phyloP scores from a whole-genome alignment of 2,329 filamentous ascomycete species.

The Emergomyces orientalis region DNA sequence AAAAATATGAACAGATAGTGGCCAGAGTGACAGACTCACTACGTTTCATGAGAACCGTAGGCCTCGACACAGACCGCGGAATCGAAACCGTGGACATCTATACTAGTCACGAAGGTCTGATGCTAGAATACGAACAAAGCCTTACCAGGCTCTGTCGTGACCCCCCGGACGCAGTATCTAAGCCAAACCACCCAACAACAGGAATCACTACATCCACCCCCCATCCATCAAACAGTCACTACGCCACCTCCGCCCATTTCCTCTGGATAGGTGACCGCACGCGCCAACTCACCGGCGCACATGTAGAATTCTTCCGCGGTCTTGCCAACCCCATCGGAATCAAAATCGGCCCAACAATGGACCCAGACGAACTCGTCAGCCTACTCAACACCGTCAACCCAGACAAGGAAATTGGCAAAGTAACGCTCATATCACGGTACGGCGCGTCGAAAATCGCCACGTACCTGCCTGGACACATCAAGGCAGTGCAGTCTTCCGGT shows the following conservation, averaged over 20 bases:
- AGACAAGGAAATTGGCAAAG: slow-evolving; percentile 70
- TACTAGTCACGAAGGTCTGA: slow-evolving; percentile 88
- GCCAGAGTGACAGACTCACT: slow-evolving; percentile 80
- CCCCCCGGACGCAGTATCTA: slow-evolving; percentile 23
- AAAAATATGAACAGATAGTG: slow-evolving; percentile 79
- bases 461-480: slow-evolving; percentile 76
- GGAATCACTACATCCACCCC: slow-evolving; percentile 19
- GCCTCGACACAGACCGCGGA: slow-evolving; percentile 73
- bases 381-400: slow-evolving; percentile 85
- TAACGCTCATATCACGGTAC: slow-evolving; percentile 93
- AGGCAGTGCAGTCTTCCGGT: slow-evolving; percentile 71
- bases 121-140: slow-evolving; percentile 88
- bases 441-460: slow-evolving; percentile 66
- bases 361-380: slow-evolving; percentile 61
- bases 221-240: slow-evolving; percentile 55
- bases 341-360: slow-evolving; percentile 86
- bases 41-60: slow-evolving; percentile 88
- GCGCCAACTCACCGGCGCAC: slow-evolving; percentile 80
- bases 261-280: slow-evolving; percentile 98
- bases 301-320: slow-evolving; percentile 95
- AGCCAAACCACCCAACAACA: slow-evolving; percentile 11
- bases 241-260: slow-evolving; percentile 92
- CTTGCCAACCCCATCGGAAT: slow-evolving; percentile 93
- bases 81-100: slow-evolving; percentile 89
- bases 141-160: slow-evolving; percentile 62